phyloP scores from a whole-genome alignment of 352 stramenopile species.

The Globisporangium nagaii region DNA sequence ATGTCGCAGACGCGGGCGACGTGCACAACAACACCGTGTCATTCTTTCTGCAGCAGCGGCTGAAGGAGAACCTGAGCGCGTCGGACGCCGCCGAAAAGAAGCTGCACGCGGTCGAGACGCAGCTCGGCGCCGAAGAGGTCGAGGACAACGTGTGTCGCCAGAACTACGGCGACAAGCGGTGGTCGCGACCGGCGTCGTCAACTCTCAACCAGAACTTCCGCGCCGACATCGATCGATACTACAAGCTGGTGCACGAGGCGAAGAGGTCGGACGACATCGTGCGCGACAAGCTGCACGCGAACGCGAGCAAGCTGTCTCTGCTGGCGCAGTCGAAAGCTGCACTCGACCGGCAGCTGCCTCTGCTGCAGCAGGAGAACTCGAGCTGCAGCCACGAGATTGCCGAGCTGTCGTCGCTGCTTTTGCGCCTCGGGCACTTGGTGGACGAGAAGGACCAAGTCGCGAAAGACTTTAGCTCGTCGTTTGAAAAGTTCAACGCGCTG shows the following conservation, averaged over 20 bases:
- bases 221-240: constrained; percentile 67
- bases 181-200: constrained; percentile 44
- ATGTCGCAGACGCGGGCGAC: not conserved
- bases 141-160: constrained; percentile 65
- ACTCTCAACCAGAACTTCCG: constrained; percentile 53
- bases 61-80: constrained; percentile 46
- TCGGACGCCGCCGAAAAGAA: constrained; percentile 56
- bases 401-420: constrained; percentile 38
- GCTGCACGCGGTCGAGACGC: constrained; percentile 45
- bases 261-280: constrained; percentile 68
- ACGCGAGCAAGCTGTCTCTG: constrained; percentile 26
- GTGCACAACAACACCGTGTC: constrained; percentile 19
- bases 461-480: constrained; percentile 39
- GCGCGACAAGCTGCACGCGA: constrained; percentile 35
- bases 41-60: constrained; percentile 35
- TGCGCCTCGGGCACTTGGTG: constrained; percentile 42
- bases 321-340: constrained; percentile 43
- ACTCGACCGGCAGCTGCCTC: constrained; percentile 51
- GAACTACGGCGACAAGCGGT: constrained; percentile 59
- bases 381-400: constrained; percentile 54
- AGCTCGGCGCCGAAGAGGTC: constrained; percentile 47
- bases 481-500: constrained; percentile 57
- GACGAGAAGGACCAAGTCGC: constrained; percentile 63
- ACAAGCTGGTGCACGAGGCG: constrained; percentile 62
- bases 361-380: constrained; percentile 37